Base-by-base conservation (phyloP, 768 basidiomycete genomes). In the Kwoniella newhampshirensis region DNA sequence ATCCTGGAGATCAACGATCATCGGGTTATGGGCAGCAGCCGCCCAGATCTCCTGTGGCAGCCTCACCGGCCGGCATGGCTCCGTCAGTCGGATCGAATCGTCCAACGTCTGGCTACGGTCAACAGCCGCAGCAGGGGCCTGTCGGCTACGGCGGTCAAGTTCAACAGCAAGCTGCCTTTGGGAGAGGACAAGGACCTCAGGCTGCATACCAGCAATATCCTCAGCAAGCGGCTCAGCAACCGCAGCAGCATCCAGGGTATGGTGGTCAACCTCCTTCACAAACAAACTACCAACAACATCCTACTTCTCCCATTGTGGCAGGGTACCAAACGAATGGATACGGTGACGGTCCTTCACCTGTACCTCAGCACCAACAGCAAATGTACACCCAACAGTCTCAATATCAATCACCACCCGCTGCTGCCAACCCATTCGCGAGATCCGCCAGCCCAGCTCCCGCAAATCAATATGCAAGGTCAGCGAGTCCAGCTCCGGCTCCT, bases 231-330 rank as follows among this genome's bases (percentile, higher is more conserved):
- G 40, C 45, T 41, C 43, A 51, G 1, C 62, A 55, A 28, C 60
- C 55, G 35, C 52, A 54, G 30, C 20, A 4, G 18, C 21, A 35
- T n/a, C 54, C 21, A 27, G 32, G 40, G 17, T 62, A 66, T 36
- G 40, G 27, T 11, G 76, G 77, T 3, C 78, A 77, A 46, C 56
- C 56, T 8, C 59, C 59, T 54, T n/a, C n/a, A n/a, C 59, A 60
- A 39, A 51, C 59, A 8, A 21, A 44, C 2, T 60, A 60, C 35
- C 25, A 36, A 1, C 50, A 51, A 37, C 53, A 60, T 44, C 59
- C 59, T 13, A 47, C 57, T 7, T 13, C 46, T 8, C 37, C 37
- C 17, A 26, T 28, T 6, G 15, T 40, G 15, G 37, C 39, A 28
- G 39, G 28, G 20, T 27, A 37, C 42, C 7, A 27, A 35, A 7